Evolutionary conservation across 1,139 yeast genomes (phyloP), one percentile per base, ranked within the genome.

Genomic region (Wickerhamomyces sp.): DNA sequence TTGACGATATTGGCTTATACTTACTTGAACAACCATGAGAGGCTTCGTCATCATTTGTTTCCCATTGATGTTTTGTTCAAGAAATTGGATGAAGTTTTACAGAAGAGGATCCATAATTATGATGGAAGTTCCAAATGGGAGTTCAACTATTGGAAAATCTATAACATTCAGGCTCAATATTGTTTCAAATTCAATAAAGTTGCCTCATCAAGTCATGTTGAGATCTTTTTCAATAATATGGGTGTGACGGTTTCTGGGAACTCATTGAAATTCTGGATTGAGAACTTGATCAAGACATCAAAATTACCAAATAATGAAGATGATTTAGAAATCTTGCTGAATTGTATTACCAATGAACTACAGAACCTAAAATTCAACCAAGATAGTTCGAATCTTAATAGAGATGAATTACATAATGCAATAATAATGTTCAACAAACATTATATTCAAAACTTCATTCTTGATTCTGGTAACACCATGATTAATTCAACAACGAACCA

Each of bases 341-440:
- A 48, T n/a, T 44, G 45, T 32, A 26, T 48, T 3, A 39, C 49
- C 2, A 54, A 53, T 43, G 61, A 57, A 44, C 37, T 57, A 7
- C 59, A 56, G 37, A 37, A 43, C 11, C 36, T 54, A 3, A 45
- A 47, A n/a, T 48, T 48, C 31, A 47, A 47, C 23, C 34, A 41
- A 11, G 4, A 40, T 10, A 41, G 33, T 27, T 37, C 44, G 13
- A 45, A 39, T 7, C 40, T 49, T 3, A 36, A 46, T 27, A 49
- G 48, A 34, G 42, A 52, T 34, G 46, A 50, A 11, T 34, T 54
- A 3, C 61, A 57, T 41, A 57, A 57, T 43, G 39, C 58, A 4
- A 54, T 55, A 8, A 57, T 57, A 4, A 57, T 57, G 57, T 48
- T 53, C 13, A 57, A 55, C 37, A 57, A 54, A 33, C 48, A 34